These are phyloP conservation scores for Anacardium occidentale DNA, from an alignment of 345 rosid genomes.

Conservation along the genomic window DNA sequence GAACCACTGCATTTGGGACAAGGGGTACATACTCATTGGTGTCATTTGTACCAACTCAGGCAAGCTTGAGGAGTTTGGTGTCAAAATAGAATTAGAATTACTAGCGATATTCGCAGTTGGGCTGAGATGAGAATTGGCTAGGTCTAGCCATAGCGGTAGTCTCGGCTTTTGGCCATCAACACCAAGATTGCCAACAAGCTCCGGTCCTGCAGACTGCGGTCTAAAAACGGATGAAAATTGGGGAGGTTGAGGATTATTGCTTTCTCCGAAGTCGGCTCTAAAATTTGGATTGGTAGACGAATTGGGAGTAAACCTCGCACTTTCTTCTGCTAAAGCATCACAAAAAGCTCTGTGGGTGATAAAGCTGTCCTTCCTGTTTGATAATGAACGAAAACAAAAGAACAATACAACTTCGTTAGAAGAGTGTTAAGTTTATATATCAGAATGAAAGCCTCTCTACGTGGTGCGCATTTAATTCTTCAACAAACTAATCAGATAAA, in stretches of 20 bases:
- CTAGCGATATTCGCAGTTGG: conserved; percentile 16
- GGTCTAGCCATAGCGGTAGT: conserved; percentile 47
- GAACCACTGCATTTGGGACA: conserved; percentile 30
- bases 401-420: not conserved
- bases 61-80: conserved; percentile 26
- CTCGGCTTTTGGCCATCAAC: conserved; percentile 32
- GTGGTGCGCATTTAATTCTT: conserved; percentile 22
- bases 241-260: conserved; percentile 17
- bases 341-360: conserved; percentile 60
- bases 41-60: conserved; percentile 32
- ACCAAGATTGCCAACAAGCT: conserved; percentile 19
- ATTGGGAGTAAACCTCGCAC: conserved; percentile 49
- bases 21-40: conserved; percentile 28
- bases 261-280: conserved; percentile 24
- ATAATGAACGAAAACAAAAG: not conserved
- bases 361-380: conserved; percentile 53
- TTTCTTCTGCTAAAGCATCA: conserved; percentile 60
- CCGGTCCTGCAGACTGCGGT: conserved; percentile 27
- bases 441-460: conserved; percentile 1
- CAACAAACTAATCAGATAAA: conserved; percentile 28
- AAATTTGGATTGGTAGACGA: conserved; percentile 36
- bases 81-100: conserved; percentile 22
- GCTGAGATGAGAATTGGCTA: conserved; percentile 28
- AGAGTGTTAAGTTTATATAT: conserved; percentile 12
- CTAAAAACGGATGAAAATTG: conserved; percentile 34